Conservation (phyloP, 768 basidiomycete species). For the Lactarius pseudohatsudake region DNA sequence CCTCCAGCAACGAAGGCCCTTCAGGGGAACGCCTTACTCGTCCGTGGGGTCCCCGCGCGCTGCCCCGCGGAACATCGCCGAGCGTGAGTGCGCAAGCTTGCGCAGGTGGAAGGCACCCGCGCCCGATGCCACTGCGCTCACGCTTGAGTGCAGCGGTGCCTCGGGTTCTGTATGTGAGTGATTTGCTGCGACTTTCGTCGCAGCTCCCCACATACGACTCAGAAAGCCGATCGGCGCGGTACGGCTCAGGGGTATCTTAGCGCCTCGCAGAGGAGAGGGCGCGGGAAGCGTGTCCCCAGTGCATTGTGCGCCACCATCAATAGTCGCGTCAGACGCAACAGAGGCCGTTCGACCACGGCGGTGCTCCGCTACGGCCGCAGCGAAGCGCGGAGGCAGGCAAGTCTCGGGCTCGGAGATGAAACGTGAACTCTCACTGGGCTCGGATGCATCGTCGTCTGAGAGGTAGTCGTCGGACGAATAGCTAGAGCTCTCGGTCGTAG, state of each 20-base stretch:
- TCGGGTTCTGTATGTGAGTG: conserved; percentile 24
- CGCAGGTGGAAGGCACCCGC: conserved; percentile 38
- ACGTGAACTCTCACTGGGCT: conserved; percentile 7
- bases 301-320: conserved; percentile 21
- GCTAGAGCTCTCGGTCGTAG: conserved; percentile 23
- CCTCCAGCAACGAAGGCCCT: conserved; percentile 22
- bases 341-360: conserved; percentile 25
- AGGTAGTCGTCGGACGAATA: conserved; percentile 24
- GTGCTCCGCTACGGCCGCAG: conserved; percentile 44
- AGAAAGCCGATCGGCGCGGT: conserved; percentile 50
- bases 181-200: conserved; percentile 40
- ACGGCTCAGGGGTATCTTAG: conserved; percentile 33
- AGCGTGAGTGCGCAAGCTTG: conserved; percentile 46
- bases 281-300: conserved; percentile 2
- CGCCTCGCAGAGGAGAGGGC: conserved; percentile 17
- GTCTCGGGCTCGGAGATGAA: conserved; percentile 30
- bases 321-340: conserved; percentile 28
- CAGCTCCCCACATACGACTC: conserved; percentile 74
- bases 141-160: conserved; percentile 19
- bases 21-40: background rate
- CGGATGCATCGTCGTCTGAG: conserved; percentile 47
- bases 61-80: conserved; percentile 42
- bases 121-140: conserved; percentile 35
- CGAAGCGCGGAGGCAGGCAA: conserved; percentile 46
- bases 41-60: conserved; percentile 15